Evolutionary conservation across 768 basidiomycete species (phyloP), one percentile per base, ranked within the genome.

Genomic region (Pholiota microspora): DNA sequence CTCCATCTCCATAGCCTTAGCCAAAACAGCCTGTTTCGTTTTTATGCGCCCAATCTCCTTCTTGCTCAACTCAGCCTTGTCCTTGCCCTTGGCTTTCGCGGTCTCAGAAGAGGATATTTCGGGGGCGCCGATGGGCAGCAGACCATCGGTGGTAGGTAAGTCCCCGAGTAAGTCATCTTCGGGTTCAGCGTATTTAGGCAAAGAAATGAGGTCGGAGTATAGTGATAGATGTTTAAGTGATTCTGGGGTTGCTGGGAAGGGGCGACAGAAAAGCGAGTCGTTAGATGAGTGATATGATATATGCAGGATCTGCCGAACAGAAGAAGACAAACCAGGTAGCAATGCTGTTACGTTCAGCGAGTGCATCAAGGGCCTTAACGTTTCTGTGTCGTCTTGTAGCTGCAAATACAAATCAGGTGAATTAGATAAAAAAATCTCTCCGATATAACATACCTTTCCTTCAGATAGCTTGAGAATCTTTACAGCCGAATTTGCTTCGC

Each of bases 191-290:
- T 77, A 75, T 63, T 90, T 90, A 2, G 88, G 88, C 55, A 90
- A 70, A 18, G 77, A 73, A 0, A 72, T 68, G 25, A 90, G 73
- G 47, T 77, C 73, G 2, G 73, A 69, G 61, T 92, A 92, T 2
- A 90, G 69, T 49, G 88, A 83, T 1, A 90, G 71, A 3, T 68
- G 63, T 51, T 78, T 72, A 3, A 86, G 64, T 13, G 84, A 82
- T 7, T 74, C 73, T 2, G 63, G 50, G 0, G 77, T 74, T 4
- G 83, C 85, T 87, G 18, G 18, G 45, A 62, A 32, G 23, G 6
- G n/a, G 23, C 12, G 3, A 7, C 1, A 36, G 18, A n/a, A 1
- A 16, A 23, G 3, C 18, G 23, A 21, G 8, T 21, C 9, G 27
- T 23, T 38, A 51, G 42, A 25, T 9, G 18, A 24, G 32, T 49